Evolutionary conservation across 495 filamentous ascomycete genomes (phyloP), one percentile per base, ranked within the genome.

Genomic region (Lepraria neglecta): DNA sequence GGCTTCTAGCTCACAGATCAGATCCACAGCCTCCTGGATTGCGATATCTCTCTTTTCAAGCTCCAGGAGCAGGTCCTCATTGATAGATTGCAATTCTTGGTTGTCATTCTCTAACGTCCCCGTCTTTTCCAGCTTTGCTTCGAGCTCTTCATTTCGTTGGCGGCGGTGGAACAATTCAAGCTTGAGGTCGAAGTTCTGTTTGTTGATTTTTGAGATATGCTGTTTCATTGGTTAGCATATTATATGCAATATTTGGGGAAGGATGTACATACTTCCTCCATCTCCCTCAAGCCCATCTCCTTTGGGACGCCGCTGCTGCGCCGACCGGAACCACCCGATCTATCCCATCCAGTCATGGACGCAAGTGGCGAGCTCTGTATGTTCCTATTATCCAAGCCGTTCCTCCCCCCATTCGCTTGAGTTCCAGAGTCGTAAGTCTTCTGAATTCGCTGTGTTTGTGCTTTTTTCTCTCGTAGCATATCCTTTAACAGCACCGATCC

Each of bases 101-200:
- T 87, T 78, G 64, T 92, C 86, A 40, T 81, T 77, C 55, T 84
- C 80, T 54, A 90, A 71, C 61, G 87, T 84, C 35, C 87, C 75
- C 48, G 90, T 80, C 53, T 86, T 85, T 11, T 82, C 84, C 31
- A 84, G 70, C 65, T 86, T 90, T 54, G 85, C 80, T 70, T 91
- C 87, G 58, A 91, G 56, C n/a, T 77, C 74, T 17, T 78, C 73
- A 63, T 89, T 78, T 38, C 89, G 83, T 53, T 86, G 77, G 12
- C 76, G 71, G 19, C 86, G 80, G 64, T 96, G 88, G 66, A 82
- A 88, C 2, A 96, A 77, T 63, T 92, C 88, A 52, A 96, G 76
- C 71, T 95, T 95, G 60, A 97, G 77, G 68, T 92, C 88, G 68
- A 95, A 97, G 66, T 95, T 94, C 68, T 92, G 82, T 67, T 95